Evolutionary conservation across 129 eudicot species (phyloP), one percentile per base, ranked within the genome.

Genomic region (Rutidosis leptorrhynchoides): DNA sequence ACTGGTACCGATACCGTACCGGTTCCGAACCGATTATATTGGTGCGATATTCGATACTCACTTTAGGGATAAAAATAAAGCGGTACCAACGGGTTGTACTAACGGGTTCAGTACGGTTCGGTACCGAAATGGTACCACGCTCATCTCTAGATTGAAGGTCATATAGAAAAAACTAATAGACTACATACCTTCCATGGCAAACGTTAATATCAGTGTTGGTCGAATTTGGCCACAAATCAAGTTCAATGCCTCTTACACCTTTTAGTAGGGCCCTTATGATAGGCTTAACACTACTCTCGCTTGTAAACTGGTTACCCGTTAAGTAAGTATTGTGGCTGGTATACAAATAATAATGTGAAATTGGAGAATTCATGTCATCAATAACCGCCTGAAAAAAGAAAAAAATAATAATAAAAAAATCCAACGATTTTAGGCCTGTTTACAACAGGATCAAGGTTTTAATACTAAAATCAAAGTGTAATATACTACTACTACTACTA

Each of bases 231-330:
- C 87, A 81, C 54, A 81, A 64, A 73, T 84, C 90, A 62, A 81
- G 55, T 74, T 84, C 84, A 59, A 78, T 73, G 1, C 59, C 84
- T 56, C 80, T 69, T 21, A 69, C 78, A 12, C 86, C 82, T 37
- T 75, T 82, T 67, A 64, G 67, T 64, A 76, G 72, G 25, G 87
- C 87, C 67, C 45, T 71, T 58, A 85, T 76, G 65, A 79, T 79
- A 8, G 87, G 87, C 48, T 64, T 74, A 25, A 76, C 80, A 59
- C 87, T 79, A 61, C 85, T 69, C 43, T 76, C 81, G 48, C 91
- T 85, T 14, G 74, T 82, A 26, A 73, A 73, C 65, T 85, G 85
- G 70, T 85, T 85, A 26, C 91, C 91, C 2, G 91, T 82, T 69
- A 85, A 65, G 71, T 80, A 83, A 64, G 87, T 78, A 71, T 85